Conservation (phyloP, 345 rosid genomes). For the Barbarea vulgaris region DNA sequence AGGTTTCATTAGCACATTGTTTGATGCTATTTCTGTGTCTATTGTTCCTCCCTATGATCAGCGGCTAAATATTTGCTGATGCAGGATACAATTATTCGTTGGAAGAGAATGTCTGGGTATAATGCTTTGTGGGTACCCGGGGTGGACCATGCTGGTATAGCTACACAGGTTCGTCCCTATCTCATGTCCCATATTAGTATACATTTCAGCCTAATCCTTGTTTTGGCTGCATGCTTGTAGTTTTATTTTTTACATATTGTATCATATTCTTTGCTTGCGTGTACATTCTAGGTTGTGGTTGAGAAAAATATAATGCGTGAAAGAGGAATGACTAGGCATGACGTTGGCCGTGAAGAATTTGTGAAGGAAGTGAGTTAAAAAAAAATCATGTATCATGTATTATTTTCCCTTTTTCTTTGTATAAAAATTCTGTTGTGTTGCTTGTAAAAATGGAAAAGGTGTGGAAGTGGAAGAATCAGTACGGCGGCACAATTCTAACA, state of each 20-base stretch:
- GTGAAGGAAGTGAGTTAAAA: constrained; percentile 67
- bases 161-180: constrained; percentile 76
- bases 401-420: constrained; percentile 6
- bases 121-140: constrained; percentile 97
- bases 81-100: constrained; percentile 92
- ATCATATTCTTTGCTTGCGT: not conserved
- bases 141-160: constrained; percentile 97
- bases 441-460: constrained; percentile 51
- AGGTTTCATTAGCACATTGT: constrained; percentile 51
- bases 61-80: not conserved
- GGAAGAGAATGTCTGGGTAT: constrained; percentile 95
- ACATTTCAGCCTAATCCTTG: not conserved
- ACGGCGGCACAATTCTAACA: constrained; percentile 73
- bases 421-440: not conserved
- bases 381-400: not conserved
- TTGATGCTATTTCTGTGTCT: not conserved
- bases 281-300: constrained; percentile 73
- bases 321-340: constrained; percentile 72
- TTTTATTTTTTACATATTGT: constrained; percentile 7
- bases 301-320: constrained; percentile 95
- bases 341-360: constrained; percentile 86
- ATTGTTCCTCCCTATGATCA: constrained; percentile 4
- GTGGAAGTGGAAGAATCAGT: constrained; percentile 88
- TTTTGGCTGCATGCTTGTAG: constrained; percentile 10
- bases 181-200: not conserved